These are phyloP conservation scores for Asterophora lycoperdoides DNA, from an alignment of 768 basidiomycete genomes.

Conservation along the genomic window DNA sequence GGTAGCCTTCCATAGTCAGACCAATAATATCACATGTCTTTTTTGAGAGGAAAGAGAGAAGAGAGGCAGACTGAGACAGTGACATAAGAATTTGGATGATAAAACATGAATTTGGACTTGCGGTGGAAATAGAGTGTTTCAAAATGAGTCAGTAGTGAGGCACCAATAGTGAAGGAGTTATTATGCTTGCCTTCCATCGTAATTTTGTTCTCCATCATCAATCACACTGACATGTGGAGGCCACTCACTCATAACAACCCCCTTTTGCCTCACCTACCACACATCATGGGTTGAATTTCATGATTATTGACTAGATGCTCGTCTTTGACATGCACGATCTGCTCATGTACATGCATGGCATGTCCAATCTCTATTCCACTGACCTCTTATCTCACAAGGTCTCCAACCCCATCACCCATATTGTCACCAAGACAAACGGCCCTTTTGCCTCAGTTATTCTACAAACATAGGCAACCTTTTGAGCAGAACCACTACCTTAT, in stretches of 20 bases:
- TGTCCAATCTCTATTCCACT: slow-evolving; percentile 31
- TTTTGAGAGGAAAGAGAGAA: no score
- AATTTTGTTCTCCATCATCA: no score
- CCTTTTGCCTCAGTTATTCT: slow-evolving; percentile 22
- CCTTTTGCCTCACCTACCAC: neutral
- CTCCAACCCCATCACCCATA: slow-evolving; percentile 28
- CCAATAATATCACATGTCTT: no score
- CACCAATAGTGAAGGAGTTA: slow-evolving; percentile 84
- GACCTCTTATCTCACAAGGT: slow-evolving; percentile 36
- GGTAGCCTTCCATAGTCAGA: no score
- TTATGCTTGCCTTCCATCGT: slow-evolving; percentile 85
- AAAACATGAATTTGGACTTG: no score
- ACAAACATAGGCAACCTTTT: slow-evolving; percentile 20
- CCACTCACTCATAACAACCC: slow-evolving; percentile 6
- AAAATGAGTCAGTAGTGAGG: no score
- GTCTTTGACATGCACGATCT: slow-evolving; percentile 38
- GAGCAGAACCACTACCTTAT: neutral
- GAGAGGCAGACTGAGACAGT: no score
- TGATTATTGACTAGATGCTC: slow-evolving; percentile 28
- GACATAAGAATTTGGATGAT: no score
- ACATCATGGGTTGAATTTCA: neutral
- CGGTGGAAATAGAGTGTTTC: no score
- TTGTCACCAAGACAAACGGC: slow-evolving; percentile 27
- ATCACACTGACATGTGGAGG: slow-evolving; percentile 13
- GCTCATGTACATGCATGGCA: slow-evolving; percentile 42